Base-by-base conservation (phyloP, 2,329 filamentous ascomycete genomes). In the Penicillium sp. region DNA sequence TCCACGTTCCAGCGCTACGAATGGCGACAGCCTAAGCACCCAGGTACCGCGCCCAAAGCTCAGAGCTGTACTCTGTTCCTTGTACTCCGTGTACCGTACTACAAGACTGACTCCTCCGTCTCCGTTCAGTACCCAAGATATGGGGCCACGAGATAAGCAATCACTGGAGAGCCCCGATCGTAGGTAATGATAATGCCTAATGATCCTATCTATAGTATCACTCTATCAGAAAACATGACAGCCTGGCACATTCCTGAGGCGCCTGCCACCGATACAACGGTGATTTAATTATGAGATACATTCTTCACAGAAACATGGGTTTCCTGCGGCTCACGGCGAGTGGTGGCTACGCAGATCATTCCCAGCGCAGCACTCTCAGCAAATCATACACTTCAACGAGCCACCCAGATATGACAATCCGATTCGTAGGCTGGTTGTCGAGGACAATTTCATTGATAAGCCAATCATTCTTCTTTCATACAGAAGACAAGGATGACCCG, bases 171-270 rank as follows among this genome's bases (percentile, higher is more conserved):
- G 43, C 9, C 43, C 22, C 24, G 24, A 10, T n/a, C 24, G n/a
- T 31, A 27, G 43, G 43, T 46, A 46, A 46, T 31, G 24, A 31
- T n/a, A 46, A 46, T 46, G 24, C 43, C 43, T 31, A 46, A 46
- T n/a, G 43, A n/a, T 5, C 9, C 33, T 35, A 18, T 36, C 49
- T 9, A 39, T 37, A 11, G 22, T 16, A 51, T 37, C 19, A 22
- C 13, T 24, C 33, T 36, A 40, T 49, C 44, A 58, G 37, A 43
- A 56, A 58, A 55, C 55, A 52, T 55, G 46, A 35, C 58, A 60
- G 54, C 63, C 54, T 65, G 59, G 63, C 59, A 60, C 58, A 63
- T 66, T 64, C 62, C 37, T 49, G 19, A n/a, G 10, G 44, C 24
- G 43, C 46, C 31, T 35, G 24, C 18, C 27, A 27, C 27, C 4